Evolutionary conservation across 2,329 filamentous ascomycete genomes (phyloP), one percentile per base, ranked within the genome.

Genomic region (Didymella arachidicola): DNA sequence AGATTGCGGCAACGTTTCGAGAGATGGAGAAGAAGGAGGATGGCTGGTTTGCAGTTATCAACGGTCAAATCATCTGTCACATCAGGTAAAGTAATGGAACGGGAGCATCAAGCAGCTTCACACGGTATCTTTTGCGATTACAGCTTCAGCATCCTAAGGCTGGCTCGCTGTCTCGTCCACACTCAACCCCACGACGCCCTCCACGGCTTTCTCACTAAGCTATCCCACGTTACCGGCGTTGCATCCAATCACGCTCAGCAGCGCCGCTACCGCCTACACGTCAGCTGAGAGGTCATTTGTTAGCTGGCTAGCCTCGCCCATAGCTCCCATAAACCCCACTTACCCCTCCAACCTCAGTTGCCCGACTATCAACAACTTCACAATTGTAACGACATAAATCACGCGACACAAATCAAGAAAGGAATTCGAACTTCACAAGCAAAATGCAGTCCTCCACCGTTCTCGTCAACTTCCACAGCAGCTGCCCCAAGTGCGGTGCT

Each of bases 11-110:
- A 34, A 76, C 71, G 8, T 81, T 76, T 72, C 71, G 74, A 42
- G 72, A 76, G 36, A 79, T 79, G 73, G 75, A 76, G 46, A 69
- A 69, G 61, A 72, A 73, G 19, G 78, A 80, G 29, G 79, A 81
- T 57, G 79, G 75, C 3, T 78, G 72, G 70, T 78, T 78, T 58
- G 74, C 73, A 1, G 71, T 77, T 18, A 72, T 80, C 65, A 75
- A 81, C 66, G 79, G 79, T 2, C 76, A 82, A 63, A 65, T 81
- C 19, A 72, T 77, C 34, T 74, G 72, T 55, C 72, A 70, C 55
- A 68, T 74, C 36, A 62, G 61, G 49, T 65, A 61, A 57, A 51
- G 16, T 8, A n/a, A 36, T n/a, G 7, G 16, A 36, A n/a, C n/a
- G 16, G 6, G 16, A 36, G 16, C 16, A 36, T 6, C 6, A 29